These are phyloP conservation scores for Populus hybrid DNA, from an alignment of 441 rosid genomes.

Conservation along the genomic window DNA sequence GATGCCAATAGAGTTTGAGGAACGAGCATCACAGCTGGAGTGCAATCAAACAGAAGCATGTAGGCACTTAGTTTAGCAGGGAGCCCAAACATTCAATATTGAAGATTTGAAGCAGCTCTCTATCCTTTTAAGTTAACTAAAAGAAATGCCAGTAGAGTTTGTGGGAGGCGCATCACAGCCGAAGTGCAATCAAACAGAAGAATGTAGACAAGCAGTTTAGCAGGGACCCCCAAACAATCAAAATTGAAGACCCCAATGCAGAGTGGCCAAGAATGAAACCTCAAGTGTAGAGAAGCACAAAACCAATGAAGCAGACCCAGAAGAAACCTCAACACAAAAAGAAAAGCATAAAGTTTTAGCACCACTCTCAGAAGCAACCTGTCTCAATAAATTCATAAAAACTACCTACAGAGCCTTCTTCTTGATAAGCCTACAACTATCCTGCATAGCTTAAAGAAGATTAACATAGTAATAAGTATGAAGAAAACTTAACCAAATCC, in stretches of 20 bases:
- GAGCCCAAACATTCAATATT: neutral
- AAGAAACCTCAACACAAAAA: slow-evolving; percentile 84
- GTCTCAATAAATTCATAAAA: slow-evolving; percentile 37
- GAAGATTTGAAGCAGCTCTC: slow-evolving; percentile 43
- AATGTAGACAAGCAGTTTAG: slow-evolving; percentile 51
- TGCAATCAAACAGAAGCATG: neutral
- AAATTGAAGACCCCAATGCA: slow-evolving; percentile 64
- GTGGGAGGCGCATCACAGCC: slow-evolving; percentile 48
- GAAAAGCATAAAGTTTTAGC: slow-evolving; percentile 61
- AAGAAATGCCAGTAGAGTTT: slow-evolving; percentile 41
- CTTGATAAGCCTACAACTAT: slow-evolving; percentile 31
- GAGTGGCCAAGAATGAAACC: slow-evolving; percentile 58
- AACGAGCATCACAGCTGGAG: slow-evolving; percentile 46
- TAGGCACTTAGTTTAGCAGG: neutral
- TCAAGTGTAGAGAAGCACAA: slow-evolving; percentile 81
- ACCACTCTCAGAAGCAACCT: slow-evolving; percentile 26
- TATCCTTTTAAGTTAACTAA: slow-evolving; percentile 40
- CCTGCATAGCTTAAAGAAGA: slow-evolving; percentile 34
- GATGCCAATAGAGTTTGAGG: slow-evolving; percentile 43
- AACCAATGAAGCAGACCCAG: slow-evolving; percentile 82
- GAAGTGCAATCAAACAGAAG: slow-evolving; percentile 60
- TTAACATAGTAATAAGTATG: slow-evolving; percentile 46
- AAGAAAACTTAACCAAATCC: slow-evolving; percentile 71
- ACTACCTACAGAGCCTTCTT: slow-evolving; percentile 29
- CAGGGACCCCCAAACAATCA: slow-evolving; percentile 56